phyloP scores from a whole-genome alignment of 176 grass and related monocot species.

The Oryza longistaminata region DNA sequence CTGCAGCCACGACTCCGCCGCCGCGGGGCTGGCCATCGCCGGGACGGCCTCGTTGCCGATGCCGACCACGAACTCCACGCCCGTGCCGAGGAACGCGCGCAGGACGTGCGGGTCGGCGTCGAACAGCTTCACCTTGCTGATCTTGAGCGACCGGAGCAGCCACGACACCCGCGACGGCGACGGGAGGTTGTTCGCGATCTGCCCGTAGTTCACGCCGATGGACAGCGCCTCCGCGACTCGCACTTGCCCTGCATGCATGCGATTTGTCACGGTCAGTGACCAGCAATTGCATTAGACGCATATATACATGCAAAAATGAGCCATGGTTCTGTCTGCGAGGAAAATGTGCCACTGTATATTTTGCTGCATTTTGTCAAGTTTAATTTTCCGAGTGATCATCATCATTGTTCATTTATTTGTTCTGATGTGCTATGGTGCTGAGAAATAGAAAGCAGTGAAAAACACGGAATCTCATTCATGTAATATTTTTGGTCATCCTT shows the following conservation, averaged over 20 bases:
- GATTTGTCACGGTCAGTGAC: not conserved
- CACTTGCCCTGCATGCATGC: slow-evolving; percentile 34
- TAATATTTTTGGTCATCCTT: not conserved
- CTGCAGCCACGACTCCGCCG: slow-evolving; percentile 59
- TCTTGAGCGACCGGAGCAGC: slow-evolving; percentile 58
- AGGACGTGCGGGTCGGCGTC: slow-evolving; percentile 67
- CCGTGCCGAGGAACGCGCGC: slow-evolving; percentile 56
- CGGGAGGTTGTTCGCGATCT: slow-evolving; percentile 69
- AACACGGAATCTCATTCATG: not conserved
- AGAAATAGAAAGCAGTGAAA: not conserved
- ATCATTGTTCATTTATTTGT: too few relatives aligned
- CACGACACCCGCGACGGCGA: slow-evolving; percentile 50
- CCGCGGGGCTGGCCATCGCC: slow-evolving; percentile 36
- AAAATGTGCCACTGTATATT: not conserved
- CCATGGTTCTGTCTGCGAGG: too few relatives aligned
- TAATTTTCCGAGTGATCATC: not conserved
- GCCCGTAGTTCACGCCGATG: slow-evolving; percentile 81
- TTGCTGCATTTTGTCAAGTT: not conserved
- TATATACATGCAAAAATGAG: not conserved
- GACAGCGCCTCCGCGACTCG: slow-evolving; percentile 24
- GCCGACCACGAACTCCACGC: slow-evolving; percentile 68
- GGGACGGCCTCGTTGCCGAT: slow-evolving; percentile 63
- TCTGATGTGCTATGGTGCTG: not conserved
- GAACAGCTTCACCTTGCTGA: slow-evolving; percentile 78
- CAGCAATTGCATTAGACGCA: too few relatives aligned